Conservation (phyloP, 495 filamentous ascomycete species). For the Lophiotrema nucula region DNA sequence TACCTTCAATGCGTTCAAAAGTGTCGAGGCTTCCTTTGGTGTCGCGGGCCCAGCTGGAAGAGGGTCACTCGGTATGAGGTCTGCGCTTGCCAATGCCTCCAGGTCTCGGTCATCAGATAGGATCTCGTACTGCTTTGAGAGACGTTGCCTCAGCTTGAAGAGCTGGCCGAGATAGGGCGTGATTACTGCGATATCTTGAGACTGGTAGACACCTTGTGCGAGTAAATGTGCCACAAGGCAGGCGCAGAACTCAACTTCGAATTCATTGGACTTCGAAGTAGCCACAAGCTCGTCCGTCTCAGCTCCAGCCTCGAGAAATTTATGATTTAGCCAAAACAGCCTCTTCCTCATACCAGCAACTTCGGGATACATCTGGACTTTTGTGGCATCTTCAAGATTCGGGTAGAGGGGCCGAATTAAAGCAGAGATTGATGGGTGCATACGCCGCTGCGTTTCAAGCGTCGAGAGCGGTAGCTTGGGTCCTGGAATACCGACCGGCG, state of each 20-base stretch:
- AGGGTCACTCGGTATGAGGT: not conserved
- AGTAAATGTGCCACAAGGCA: slow-evolving; percentile 70
- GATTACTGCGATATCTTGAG: slow-evolving; percentile 71
- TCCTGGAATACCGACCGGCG: slow-evolving; percentile 27
- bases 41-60: not conserved
- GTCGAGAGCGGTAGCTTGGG: slow-evolving; percentile 53
- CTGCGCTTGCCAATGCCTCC: slow-evolving; percentile 51
- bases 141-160: slow-evolving; percentile 53
- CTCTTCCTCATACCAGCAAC: slow-evolving; percentile 64
- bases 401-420: slow-evolving; percentile 67
- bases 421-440: slow-evolving; percentile 68
- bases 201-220: slow-evolving; percentile 64
- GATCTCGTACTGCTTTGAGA: slow-evolving; percentile 58
- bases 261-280: slow-evolving; percentile 62
- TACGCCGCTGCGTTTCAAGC: slow-evolving; percentile 69
- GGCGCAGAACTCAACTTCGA: slow-evolving; percentile 65
- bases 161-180: slow-evolving; percentile 79
- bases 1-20: slow-evolving; percentile 61
- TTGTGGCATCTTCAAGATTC: slow-evolving; percentile 55
- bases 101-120: slow-evolving; percentile 66
- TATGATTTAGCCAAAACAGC: slow-evolving; percentile 76
- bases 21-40: slow-evolving; percentile 45
- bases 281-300: slow-evolving; percentile 41
- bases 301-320: slow-evolving; percentile 51
- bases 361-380: slow-evolving; percentile 54